A percentile compares a stretch with the other conserved stretches of the same genome.
Evolutionary conservation across 108 stramenopile genomes (phyloP).

Genomic region (Cyclotella distinguenda): DNA sequence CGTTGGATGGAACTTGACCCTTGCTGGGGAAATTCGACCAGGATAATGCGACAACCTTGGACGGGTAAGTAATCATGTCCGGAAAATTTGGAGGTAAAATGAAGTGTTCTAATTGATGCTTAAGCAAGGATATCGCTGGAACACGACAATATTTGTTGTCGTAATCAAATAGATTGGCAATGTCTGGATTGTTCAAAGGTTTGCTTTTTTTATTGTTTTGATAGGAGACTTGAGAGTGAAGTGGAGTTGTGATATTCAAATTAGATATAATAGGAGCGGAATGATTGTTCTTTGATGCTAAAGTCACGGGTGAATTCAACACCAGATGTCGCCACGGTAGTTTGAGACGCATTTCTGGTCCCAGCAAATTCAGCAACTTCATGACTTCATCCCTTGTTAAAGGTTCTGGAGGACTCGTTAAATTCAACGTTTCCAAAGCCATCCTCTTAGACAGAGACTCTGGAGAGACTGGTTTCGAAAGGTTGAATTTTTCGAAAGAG

Average conservation of each 20-base stretch:
- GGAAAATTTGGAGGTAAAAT: neutral
- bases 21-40: neutral
- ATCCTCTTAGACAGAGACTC: neutral
- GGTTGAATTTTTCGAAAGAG: constrained; percentile 34
- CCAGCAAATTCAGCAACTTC: constrained; percentile 35
- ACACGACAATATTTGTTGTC: constrained; percentile 35
- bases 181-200: constrained; percentile 12
- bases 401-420: constrained; percentile 24
- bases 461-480: constrained; percentile 1
- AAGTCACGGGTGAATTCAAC: constrained; percentile 27
- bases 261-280: neutral
- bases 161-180: constrained; percentile 27
- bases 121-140: constrained; percentile 27
- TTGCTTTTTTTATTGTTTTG: constrained; percentile 14
- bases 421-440: neutral
- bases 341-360: constrained; percentile 36
- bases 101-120: constrained; percentile 28
- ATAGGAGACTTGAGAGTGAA: constrained; percentile 1
- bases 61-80: constrained; percentile 9
- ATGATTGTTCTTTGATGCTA: neutral
- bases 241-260: neutral
- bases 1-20: constrained; percentile 7
- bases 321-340: constrained; percentile 36
- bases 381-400: constrained; percentile 21
- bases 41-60: constrained; percentile 9